Percentiles rank a stretch among this genome's conserved stretches.
phyloP scores from a whole-genome alignment of 768 basidiomycete species.

The Infundibulicybe gibba region DNA sequence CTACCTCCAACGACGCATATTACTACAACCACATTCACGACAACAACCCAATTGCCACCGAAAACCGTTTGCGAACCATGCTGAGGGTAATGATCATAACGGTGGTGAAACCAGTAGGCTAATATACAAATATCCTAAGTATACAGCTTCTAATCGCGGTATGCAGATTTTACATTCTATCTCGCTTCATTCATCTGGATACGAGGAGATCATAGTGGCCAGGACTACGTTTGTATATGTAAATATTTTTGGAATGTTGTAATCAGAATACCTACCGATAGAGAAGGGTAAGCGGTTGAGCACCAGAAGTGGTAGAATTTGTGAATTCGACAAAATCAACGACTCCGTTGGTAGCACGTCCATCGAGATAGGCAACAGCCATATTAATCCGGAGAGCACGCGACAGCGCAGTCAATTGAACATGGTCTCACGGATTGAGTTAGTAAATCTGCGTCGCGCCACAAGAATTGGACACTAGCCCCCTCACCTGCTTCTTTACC shows the following conservation, averaged over 20 bases:
- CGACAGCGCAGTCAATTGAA: constrained; percentile 76
- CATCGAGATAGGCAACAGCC: constrained; percentile 79
- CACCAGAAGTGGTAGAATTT: constrained; percentile 36
- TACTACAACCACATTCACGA: too few species aligned
- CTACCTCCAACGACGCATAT: too few species aligned
- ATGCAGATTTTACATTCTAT: too few species aligned
- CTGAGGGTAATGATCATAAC: too few species aligned
- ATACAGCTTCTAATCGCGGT: too few species aligned
- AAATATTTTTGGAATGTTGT: constrained; percentile 2
- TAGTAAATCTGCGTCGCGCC: background rate
- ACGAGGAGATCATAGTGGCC: constrained; percentile 84
- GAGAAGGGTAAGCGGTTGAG: constrained; percentile 60
- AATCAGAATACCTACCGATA: constrained; percentile 52
- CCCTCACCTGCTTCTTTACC: constrained; percentile 72
- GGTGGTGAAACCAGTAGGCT: too few species aligned
- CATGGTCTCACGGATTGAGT: constrained; percentile 53
- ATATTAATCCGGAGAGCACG: constrained; percentile 64
- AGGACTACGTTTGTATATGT: constrained; percentile 43
- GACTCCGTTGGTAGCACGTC: constrained; percentile 40
- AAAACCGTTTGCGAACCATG: too few species aligned
- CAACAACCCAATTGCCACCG: too few species aligned
- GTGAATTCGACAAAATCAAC: constrained; percentile 72
- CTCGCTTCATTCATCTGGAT: too few species aligned
- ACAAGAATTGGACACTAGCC: background rate
- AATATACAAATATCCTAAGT: too few species aligned